Evolutionary conservation across 2,329 filamentous ascomycete genomes (phyloP), one percentile per base, ranked within the genome.

Genomic region (Arachnomyces sp.): DNA sequence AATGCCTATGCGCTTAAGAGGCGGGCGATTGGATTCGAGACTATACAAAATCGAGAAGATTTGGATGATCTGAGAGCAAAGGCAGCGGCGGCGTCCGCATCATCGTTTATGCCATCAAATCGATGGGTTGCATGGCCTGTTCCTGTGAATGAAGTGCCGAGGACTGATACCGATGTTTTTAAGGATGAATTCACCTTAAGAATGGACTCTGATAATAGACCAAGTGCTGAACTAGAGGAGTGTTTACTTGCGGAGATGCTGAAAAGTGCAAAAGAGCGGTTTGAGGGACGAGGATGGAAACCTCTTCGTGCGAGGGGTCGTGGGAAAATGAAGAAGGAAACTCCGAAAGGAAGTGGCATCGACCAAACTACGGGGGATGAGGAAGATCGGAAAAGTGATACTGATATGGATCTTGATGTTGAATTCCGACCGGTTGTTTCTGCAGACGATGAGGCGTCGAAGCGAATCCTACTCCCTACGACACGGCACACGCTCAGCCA

Each of bases 61-160:
- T 28, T 12, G n/a, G 34, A 21, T 12, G 21, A 25, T 25, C 21
- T 25, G 21, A 25, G 21, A 9, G 21, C 5, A 5, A 25, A 5
- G 21, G 9, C 29, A 28, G 29, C 34, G 12, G 29, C 18, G 15
- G 5, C 38, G 42, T 18, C 31, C 31, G 31, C 43, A 4, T 46
- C 42, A 48, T 55, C 38, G 2, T 68, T 73, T 50, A 51, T 61
- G 12, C 70, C 74, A 2, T 52, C 75, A 0, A 77, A 74, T 43
- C 48, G 57, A 3, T 95, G 90, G 89, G 86, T 85, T 13, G 84
- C 88, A 1, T 95, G 90, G 90, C 90, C 90, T 3, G 60, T 93
- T 54, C 71, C 71, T 14, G 68, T 75, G 3, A 63, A 69, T 6
- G 64, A 73, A 17, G 78, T 92, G 6, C 85, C 84, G 2, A 64